Evolutionary conservation across 2,329 filamentous ascomycete species (phyloP).

Genomic region (Alternaria ventricosa): DNA sequence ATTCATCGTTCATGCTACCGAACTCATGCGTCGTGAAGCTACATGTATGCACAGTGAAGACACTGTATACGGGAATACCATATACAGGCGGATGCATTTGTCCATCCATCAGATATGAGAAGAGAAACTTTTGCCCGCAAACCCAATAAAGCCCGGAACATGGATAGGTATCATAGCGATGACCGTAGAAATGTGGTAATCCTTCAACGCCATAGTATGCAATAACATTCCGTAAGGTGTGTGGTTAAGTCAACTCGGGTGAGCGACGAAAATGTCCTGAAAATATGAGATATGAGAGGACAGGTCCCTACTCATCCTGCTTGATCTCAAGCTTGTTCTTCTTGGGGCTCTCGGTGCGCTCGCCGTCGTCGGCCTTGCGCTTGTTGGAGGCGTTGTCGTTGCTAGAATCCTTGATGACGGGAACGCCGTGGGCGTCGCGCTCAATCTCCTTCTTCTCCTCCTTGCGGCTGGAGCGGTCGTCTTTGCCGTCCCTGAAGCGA

Average conservation of each 20-base stretch:
- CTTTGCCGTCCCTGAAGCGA: conserved; percentile 44
- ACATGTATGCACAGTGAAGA: neutral
- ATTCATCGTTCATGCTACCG: neutral
- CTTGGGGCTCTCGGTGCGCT: conserved; percentile 31
- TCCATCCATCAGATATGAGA: neutral
- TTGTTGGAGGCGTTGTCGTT: conserved; percentile 33
- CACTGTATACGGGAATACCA: neutral
- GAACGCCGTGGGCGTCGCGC: conserved; percentile 36
- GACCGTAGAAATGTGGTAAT: conserved; percentile 10
- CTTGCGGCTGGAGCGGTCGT: conserved; percentile 27
- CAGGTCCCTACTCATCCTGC: conserved; percentile 34
- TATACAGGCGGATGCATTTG: neutral
- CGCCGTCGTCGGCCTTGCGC: conserved; percentile 41
- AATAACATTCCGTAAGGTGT: neutral
- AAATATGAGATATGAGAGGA: neutral
- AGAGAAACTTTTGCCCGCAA: conserved; percentile 15
- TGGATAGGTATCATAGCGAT: conserved; percentile 14
- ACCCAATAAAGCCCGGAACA: conserved; percentile 1
- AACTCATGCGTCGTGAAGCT: neutral
- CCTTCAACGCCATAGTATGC: conserved; percentile 19
- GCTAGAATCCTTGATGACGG: conserved; percentile 33
- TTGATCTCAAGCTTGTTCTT: conserved; percentile 46
- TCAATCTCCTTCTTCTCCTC: conserved; percentile 32
- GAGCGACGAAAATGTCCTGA: neutral
- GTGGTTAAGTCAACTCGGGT: neutral